Evolutionary conservation across 805 yeast species (phyloP).

Genomic region (Candida anglica): DNA sequence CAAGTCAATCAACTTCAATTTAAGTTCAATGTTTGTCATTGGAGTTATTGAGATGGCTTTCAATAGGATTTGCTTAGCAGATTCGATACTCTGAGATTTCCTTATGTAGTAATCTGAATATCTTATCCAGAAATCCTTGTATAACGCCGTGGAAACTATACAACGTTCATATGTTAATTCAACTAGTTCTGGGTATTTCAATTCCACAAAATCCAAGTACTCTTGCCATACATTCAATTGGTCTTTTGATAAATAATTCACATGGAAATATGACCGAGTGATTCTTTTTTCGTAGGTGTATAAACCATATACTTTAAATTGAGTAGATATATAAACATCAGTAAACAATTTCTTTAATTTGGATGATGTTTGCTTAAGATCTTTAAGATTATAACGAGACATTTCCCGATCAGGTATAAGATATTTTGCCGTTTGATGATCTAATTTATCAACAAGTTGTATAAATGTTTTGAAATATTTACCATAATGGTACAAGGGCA

Average conservation of each 20-base stretch:
- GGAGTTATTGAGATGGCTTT: slow-evolving; percentile 24
- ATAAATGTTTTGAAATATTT: slow-evolving; percentile 39
- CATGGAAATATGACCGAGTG: slow-evolving; percentile 32
- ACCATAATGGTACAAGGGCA: slow-evolving; percentile 54
- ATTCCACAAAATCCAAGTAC: slow-evolving; percentile 55
- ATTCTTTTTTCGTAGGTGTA: slow-evolving; percentile 47
- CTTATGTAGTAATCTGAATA: slow-evolving; percentile 39
- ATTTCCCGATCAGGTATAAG: slow-evolving; percentile 5
- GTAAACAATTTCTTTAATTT: slow-evolving; percentile 45
- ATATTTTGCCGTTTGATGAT: slow-evolving; percentile 1
- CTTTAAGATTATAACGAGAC: slow-evolving; percentile 15
- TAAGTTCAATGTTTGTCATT: slow-evolving; percentile 8
- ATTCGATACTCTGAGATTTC: slow-evolving; percentile 16
- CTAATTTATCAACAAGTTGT: slow-evolving; percentile 12
- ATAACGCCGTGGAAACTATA: slow-evolving; percentile 40
- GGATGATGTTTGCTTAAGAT: slow-evolving; percentile 8
- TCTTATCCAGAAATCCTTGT: slow-evolving; percentile 47
- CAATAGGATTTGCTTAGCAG: slow-evolving; percentile 36
- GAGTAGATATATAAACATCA: slow-evolving; percentile 54
- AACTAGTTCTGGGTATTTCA: slow-evolving; percentile 15
- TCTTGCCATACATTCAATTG: slow-evolving; percentile 58
- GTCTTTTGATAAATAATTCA: slow-evolving; percentile 28
- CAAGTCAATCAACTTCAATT: slow-evolving; percentile 40
- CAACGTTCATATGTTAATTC: slow-evolving; percentile 46
- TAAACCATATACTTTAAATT: slow-evolving; percentile 46